Evolutionary conservation across 257 asterid species (phyloP), one percentile per base, ranked within the genome.

Genomic region (Rauvolfia tetraphylla): DNA sequence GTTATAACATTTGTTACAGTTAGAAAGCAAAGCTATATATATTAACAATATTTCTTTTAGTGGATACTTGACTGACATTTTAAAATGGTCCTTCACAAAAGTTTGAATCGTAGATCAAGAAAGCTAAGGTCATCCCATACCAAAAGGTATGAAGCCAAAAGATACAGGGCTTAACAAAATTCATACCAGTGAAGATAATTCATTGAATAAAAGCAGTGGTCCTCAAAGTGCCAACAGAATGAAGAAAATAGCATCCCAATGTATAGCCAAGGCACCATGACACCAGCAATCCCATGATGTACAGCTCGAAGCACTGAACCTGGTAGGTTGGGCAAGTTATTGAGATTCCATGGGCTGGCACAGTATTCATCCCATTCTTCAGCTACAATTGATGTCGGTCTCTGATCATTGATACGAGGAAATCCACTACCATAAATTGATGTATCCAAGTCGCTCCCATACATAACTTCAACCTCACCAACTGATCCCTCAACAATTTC

Each of bases 221-320:
- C 98, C 85, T 94, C 98, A 84, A 94, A 90, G 83, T 94, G 98
- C 98, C 97, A 94, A 91, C 97, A 94, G 83, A 94, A 92, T 74
- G 97, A 85, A 68, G 98, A 94, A 88, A 94, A 94, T 63, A 89
- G 81, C 98, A 94, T 92, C 83, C 98, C 97, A 57, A 94, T 78
- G 81, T 92, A 94, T 68, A 94, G 88, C 98, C 98, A 92, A 67
- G 97, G 98, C 81, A 94, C 97, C 98, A 94, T 92, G 51, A 94
- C 97, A 46, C 98, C 98, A 58, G 97, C 96, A 86, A 94, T 90
- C 79, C 88, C 92, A 53, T 92, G 92, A 85, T 90, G 93, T 77
- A 94, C 95, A 68, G 97, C 83, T 80, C 86, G 88, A 81, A 94
- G 97, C 89, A 94, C 86, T 53, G 98, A 94, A 68, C 97, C 97